Base-by-base conservation (phyloP, 345 rosid species). In the Camelina laxa region DNA sequence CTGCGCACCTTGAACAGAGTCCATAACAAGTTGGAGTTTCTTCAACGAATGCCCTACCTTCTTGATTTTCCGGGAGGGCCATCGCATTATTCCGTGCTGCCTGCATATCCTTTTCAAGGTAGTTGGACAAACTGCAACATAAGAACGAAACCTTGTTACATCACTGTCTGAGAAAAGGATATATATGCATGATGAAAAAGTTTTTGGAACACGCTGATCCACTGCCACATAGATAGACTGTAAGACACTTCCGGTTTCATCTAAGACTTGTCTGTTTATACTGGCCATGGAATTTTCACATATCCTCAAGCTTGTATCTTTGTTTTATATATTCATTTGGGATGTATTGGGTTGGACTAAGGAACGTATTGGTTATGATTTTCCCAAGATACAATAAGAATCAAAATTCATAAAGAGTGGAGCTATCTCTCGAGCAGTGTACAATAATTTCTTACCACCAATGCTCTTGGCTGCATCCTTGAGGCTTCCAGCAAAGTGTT, bases 51-150 rank as follows among this genome's bases (percentile, higher is more conserved):
- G 97, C 30, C 93, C 95, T 42, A 95, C 99, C 85, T 95, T 95
- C 84, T 95, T 95, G 82, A 95, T 87, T 85, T 91, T 91, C 54
- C 98, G 84, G 35, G 98, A 91, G 14, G 97, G 99, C 97, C 99
- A 95, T 24, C 97, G 84, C 21, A 80, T 85, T 78, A 95, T 90
- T 15, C 98, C 97, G 44, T 94, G 91, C 68, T 86, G 93, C 78
- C 97, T 87, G 88, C 97, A 94, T 80, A 94, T 94, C 87, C 97
- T 84, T 83, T 94, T 91, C 82, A 94, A 79, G 24, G 98, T 94
- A 65, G 98, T 94, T 13, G 98, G 98, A 60, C 97, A 94, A 77
- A 91, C 98, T 94, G 97, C 84, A 87, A 75, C 51, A 22, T 54
- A 59, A 71, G 21, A 77, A 71, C 19, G 16, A 77, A 56, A 76